Evolutionary conservation across 495 filamentous ascomycete genomes (phyloP).

Genomic region (Geopyxis carbonaria): DNA sequence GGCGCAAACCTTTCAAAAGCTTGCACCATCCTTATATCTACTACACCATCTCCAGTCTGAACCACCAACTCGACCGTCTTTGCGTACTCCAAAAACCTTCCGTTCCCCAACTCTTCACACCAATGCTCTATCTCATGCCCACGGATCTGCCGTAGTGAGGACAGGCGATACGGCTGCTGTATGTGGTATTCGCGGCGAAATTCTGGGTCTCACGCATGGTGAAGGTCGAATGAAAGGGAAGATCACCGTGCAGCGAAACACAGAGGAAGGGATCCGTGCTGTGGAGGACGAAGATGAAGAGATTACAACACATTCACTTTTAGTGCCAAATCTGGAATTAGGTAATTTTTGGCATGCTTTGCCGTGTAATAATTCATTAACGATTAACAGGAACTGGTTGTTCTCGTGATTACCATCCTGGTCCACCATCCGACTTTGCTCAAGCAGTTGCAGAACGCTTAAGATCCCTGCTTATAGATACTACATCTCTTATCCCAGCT

Average conservation of each 20-base stretch:
- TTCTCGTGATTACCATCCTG: constrained; percentile 66
- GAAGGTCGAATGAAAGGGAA: constrained; percentile 22
- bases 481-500: constrained; percentile 38
- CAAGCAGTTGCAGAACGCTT: constrained; percentile 69
- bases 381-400: constrained; percentile 48
- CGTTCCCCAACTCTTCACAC: constrained; percentile 57
- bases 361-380: not conserved
- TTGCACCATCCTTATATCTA: constrained; percentile 77
- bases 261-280: constrained; percentile 8
- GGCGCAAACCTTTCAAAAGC: constrained; percentile 67
- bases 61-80: constrained; percentile 52
- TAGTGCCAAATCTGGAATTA: constrained; percentile 87
- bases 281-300: constrained; percentile 14
- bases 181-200: constrained; percentile 75
- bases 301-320: constrained; percentile 40
- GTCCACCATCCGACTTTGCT: constrained; percentile 61
- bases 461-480: constrained; percentile 50
- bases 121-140: constrained; percentile 64
- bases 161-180: constrained; percentile 80
- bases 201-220: constrained; percentile 35
- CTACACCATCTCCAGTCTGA: constrained; percentile 58
- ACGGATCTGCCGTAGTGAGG: constrained; percentile 76
- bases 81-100: constrained; percentile 49
- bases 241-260: constrained; percentile 21
- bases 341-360: constrained; percentile 25